Evolutionary conservation across 83 land plant genomes (phyloP), one percentile per base, ranked within the genome.

Genomic region (Thuja plicata): DNA sequence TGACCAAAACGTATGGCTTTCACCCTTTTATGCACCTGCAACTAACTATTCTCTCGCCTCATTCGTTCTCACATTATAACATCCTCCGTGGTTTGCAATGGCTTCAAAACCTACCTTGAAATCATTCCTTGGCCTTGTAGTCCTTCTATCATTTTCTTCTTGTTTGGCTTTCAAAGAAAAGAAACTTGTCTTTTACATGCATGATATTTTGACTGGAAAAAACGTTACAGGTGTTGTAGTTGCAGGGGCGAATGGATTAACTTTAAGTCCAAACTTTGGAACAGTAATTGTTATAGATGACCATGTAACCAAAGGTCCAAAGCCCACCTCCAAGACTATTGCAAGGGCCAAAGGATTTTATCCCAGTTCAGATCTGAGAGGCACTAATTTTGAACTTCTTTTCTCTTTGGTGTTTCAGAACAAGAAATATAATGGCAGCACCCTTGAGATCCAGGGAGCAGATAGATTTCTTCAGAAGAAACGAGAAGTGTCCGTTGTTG

Each of bases 361-460:
- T 43, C 1, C 82, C 8, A 86, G 54, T 21, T 41, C 89, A 15
- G 76, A 57, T 12, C 8, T 86, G 57, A 88, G 71, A 45, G 89
- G 89, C 4, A 35, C 37, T 12, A 83, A 24, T 10, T 32, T 77
- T 43, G 85, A 84, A 15, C 46, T 88, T 0, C 12, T 77, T 1
- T 34, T 88, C 19, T 88, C 89, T 4, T 2, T 88, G 15, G 89
- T 88, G 74, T 88, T 90, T 84, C 45, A 87, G 5, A 40, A 85
- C 7, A 35, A 11, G 40, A 15, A 81, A 45, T 86, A 89, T 82
- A 89, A 89, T 13, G 91, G 91, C 8, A 90, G 89, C 87, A 88
- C 89, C 7, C 57, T 90, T 32, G 86, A 90, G 85, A 66, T 90
- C 7, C 89, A 90, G 46, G 91, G 91, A 17, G 52, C 60, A 5